These are phyloP conservation scores for Coemansia sp. DNA, from an alignment of 192 early-diverging fungal genomes.

Conservation along the genomic window DNA sequence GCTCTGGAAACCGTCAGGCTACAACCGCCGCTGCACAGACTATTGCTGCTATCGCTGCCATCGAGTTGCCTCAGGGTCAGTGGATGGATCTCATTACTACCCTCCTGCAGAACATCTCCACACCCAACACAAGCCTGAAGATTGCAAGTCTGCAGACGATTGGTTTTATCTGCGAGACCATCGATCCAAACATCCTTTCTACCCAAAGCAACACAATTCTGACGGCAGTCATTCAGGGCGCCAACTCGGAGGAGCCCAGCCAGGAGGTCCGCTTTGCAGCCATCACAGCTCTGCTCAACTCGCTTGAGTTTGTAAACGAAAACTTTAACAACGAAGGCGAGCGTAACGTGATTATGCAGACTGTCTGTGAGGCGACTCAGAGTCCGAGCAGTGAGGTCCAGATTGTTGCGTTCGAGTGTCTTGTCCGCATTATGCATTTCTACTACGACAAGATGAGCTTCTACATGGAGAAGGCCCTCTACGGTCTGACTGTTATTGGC, in stretches of 20 bases:
- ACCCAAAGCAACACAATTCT: constrained; percentile 86
- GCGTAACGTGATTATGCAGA: constrained; percentile 98
- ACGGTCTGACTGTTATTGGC: constrained; percentile 84
- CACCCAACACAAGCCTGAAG: constrained; percentile 69
- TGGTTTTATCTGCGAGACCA: constrained; percentile 91
- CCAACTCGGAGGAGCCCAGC: constrained; percentile 87
- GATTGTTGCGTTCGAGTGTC: constrained; percentile 88
- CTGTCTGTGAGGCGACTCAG: constrained; percentile 95
- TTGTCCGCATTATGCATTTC: constrained; percentile 94
- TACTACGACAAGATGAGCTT: constrained; percentile 96
- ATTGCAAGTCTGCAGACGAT: constrained; percentile 83
- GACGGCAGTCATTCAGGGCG: constrained; percentile 92
- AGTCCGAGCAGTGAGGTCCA: constrained; percentile 71
- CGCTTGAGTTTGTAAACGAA: constrained; percentile 89
- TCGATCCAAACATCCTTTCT: constrained; percentile 75
- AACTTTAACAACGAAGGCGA: constrained; percentile 95
- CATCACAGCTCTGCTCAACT: constrained; percentile 88
- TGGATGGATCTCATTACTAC: constrained; percentile 86
- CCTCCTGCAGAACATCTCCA: constrained; percentile 74
- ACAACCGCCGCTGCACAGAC: constrained; percentile 75
- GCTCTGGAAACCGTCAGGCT: constrained; percentile 48
- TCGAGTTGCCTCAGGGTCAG: constrained; percentile 83
- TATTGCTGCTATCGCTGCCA: constrained; percentile 87
- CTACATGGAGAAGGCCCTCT: constrained; percentile 97
- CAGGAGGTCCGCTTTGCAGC: constrained; percentile 87